A percentile compares a stretch with the other conserved stretches of the same genome.
Evolutionary conservation across 2,329 filamentous ascomycete species (phyloP).

Genomic region (Paecilomyces formosus): DNA sequence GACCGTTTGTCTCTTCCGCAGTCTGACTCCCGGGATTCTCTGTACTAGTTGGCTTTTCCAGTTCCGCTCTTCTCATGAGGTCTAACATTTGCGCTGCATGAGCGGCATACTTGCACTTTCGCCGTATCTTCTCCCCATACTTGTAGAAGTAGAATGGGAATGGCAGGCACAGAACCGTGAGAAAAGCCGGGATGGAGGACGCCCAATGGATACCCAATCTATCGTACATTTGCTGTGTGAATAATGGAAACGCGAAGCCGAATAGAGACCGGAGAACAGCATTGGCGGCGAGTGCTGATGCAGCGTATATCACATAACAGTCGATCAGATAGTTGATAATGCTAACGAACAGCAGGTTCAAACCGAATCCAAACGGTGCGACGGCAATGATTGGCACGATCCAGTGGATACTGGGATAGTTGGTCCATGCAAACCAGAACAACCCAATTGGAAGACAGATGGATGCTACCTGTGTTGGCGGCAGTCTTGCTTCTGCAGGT

Average conservation of each 20-base stretch:
- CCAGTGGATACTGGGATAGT: conserved; percentile 31
- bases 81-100: conserved; percentile 7
- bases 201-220: conserved; percentile 37
- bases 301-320: conserved; percentile 28
- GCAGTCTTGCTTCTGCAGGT: conserved; percentile 47
- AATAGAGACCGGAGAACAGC: conserved; percentile 34
- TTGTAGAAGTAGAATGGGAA: conserved; percentile 33
- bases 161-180: conserved; percentile 26
- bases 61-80: background rate
- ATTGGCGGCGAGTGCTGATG: conserved; percentile 30
- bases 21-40: background rate
- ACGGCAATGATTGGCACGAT: conserved; percentile 22
- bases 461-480: conserved; percentile 37
- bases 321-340: conserved; percentile 31
- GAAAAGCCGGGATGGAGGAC: conserved; percentile 29
- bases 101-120: conserved; percentile 28
- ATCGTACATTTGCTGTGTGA: conserved; percentile 33
- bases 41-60: background rate
- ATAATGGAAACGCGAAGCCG: conserved; percentile 36
- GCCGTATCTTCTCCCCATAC: conserved; percentile 25
- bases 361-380: conserved; percentile 25
- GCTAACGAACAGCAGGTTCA: conserved; percentile 25
- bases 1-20: background rate
- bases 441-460: conserved; percentile 44
- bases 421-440: conserved; percentile 51